Evolutionary conservation across 306 rosid species (phyloP).

Genomic region (Quercus cerris): DNA sequence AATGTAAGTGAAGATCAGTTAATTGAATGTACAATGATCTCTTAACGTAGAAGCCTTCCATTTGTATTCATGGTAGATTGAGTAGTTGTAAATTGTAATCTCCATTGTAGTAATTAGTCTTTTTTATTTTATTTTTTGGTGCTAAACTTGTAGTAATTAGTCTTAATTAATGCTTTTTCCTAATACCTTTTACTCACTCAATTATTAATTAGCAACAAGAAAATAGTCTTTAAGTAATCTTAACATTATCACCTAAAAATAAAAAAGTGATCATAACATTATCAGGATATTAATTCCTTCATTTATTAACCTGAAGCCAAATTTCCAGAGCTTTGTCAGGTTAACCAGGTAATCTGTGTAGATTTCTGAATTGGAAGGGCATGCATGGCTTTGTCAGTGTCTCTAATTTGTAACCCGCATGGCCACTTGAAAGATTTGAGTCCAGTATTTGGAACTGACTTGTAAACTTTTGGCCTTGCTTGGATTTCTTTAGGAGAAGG

Average conservation of each 20-base stretch:
- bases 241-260: too few relatives aligned
- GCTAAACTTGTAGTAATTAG: background rate
- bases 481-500: too few relatives aligned
- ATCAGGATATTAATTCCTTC: background rate
- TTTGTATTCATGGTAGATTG: background rate
- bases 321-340: background rate
- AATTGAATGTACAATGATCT: background rate
- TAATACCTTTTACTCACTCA: too few relatives aligned
- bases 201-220: too few relatives aligned
- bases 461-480: background rate
- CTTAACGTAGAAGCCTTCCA: background rate
- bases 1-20: background rate
- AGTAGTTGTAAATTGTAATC: background rate
- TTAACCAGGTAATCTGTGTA: background rate
- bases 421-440: too few relatives aligned
- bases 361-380: background rate
- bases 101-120: background rate
- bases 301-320: background rate
- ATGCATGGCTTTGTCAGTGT: background rate
- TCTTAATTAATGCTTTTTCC: too few relatives aligned
- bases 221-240: background rate
- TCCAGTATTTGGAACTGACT: too few relatives aligned
- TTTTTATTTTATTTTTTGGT: too few relatives aligned
- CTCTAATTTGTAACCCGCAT: background rate
- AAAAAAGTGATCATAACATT: background rate